Conservation (phyloP, 441 rosid species). For the Capsella rubella region DNA sequence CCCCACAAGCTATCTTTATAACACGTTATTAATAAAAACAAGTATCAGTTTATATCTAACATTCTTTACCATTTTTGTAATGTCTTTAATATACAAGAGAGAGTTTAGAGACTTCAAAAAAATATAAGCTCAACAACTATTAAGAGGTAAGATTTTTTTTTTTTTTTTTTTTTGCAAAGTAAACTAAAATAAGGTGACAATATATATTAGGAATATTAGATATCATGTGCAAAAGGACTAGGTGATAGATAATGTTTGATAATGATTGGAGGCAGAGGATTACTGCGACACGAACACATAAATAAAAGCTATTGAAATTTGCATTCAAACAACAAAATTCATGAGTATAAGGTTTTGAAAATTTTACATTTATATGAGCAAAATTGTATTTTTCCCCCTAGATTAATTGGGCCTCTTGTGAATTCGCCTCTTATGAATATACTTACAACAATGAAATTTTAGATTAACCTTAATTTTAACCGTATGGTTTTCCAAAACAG, state of each 20-base stretch:
- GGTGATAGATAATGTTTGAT: slow-evolving; percentile 17
- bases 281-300: slow-evolving; percentile 14
- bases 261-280: slow-evolving; percentile 5
- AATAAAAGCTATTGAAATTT: slow-evolving; percentile 1
- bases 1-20: background rate
- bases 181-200: slow-evolving; percentile 11
- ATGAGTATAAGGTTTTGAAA: background rate
- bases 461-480: background rate
- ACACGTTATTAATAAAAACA: no score
- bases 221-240: slow-evolving; percentile 11
- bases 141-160: background rate
- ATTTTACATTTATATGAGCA: background rate
- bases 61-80: background rate
- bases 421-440: background rate
- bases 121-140: slow-evolving; percentile 1
- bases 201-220: slow-evolving; percentile 32
- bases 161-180: background rate
- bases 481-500: background rate
- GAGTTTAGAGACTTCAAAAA: background rate
- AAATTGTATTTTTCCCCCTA: background rate
- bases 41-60: no score
- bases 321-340: slow-evolving; percentile 6
- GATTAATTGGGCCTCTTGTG: background rate
- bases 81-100: no score
- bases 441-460: background rate